phyloP scores from a whole-genome alignment of 140 eudicot species.

The Bidens hawaiensis region DNA sequence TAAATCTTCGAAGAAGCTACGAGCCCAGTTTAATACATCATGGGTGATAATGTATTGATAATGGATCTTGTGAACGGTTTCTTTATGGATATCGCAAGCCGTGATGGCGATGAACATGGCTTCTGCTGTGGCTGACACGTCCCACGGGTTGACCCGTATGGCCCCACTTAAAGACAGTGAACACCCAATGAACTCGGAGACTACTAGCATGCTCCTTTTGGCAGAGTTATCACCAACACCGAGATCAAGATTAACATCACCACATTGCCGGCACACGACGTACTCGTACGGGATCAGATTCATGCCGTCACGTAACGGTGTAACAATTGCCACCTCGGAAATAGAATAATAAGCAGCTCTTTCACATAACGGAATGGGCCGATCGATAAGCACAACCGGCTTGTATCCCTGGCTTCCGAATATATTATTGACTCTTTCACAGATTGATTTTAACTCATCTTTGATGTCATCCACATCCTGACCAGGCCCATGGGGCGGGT shows the following conservation, averaged over 20 bases:
- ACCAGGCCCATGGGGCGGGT: conserved; percentile 6
- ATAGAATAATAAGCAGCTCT: conserved; percentile 32
- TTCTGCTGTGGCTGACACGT: conserved; percentile 29
- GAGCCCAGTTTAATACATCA: conserved; percentile 32
- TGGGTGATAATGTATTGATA: conserved; percentile 30
- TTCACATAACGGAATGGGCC: conserved; percentile 27
- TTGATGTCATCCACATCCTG: neutral
- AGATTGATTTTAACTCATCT: conserved; percentile 3
- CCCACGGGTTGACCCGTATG: conserved; percentile 43
- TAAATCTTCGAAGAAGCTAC: conserved; percentile 30
- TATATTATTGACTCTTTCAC: conserved; percentile 21
- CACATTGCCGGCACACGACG: conserved; percentile 28
- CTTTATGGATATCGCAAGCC: conserved; percentile 28
- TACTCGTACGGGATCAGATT: conserved; percentile 42
- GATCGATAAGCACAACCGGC: conserved; percentile 26
- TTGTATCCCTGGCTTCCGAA: conserved; percentile 29
- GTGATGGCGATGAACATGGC: conserved; percentile 29
- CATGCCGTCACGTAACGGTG: conserved; percentile 39
- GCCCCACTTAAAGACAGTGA: conserved; percentile 30
- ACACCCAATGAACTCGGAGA: conserved; percentile 40
- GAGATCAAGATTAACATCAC: too few relatives aligned
- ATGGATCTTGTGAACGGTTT: conserved; percentile 31
- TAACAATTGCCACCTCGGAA: conserved; percentile 29
- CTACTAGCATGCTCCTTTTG: conserved; percentile 36
- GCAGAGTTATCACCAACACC: neutral